Evolutionary conservation across 805 yeast genomes (phyloP), one percentile per base, ranked within the genome.

Genomic region (Phaffomyces thermotolerans): DNA sequence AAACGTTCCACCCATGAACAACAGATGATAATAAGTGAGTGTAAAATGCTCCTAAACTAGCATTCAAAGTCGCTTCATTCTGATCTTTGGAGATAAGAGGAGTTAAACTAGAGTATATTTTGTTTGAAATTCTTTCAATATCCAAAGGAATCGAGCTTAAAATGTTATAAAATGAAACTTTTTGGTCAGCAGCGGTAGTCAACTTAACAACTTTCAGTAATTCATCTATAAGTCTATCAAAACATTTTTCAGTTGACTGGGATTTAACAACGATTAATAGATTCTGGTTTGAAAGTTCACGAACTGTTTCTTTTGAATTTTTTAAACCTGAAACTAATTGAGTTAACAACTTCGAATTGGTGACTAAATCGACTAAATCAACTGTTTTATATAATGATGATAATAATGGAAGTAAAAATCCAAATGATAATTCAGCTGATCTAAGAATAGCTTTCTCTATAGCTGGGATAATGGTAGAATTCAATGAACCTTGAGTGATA

Each of bases 391-490:
- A 43, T 4, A 62, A 27, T 8, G 63, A 47, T 2, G 35, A 33
- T 24, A 82, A 67, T 8, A 88, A 56, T 10, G 71, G 67, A 4
- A 79, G 75, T 3, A 84, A 58, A n/a, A 81, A 58, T 17, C 71
- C 72, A 44, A 87, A 75, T 0, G 86, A 75, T 33, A 68, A 61
- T 56, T 88, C 96, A 0, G 96, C 82, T 3, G 95, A 78, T 60
- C 96, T 75, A 50, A 90, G 67, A 40, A 83, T 69, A 1, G 90
- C 75, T 57, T 84, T 87, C 54, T 85, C 90, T 39, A 90, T 54
- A 17, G 75, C 71, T 2, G 95, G 87, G 7, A 78, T 62, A 15
- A 84, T 54, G 7, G 50, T 41, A 2, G 62, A 48, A 18, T 57
- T 59, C 41, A 80, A 67, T 4, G 62, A 57, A 1, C 62, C 67